These are phyloP conservation scores for Euphorbia lathyris DNA, from an alignment of 345 rosid genomes.

Conservation along the genomic window DNA sequence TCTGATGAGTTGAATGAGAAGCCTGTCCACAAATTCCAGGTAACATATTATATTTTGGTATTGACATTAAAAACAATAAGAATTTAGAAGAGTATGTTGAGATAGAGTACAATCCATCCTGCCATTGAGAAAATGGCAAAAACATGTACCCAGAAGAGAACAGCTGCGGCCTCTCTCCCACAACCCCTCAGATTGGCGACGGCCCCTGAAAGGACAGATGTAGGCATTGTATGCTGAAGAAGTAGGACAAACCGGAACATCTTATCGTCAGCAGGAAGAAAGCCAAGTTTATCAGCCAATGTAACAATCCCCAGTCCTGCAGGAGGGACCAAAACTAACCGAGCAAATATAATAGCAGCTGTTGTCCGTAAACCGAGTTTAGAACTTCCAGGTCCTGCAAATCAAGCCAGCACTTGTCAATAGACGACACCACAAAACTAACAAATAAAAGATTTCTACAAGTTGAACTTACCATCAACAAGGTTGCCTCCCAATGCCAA, in stretches of 20 bases:
- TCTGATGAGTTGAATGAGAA: not conserved
- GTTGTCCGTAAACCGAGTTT: constrained; percentile 92
- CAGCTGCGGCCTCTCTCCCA: constrained; percentile 96
- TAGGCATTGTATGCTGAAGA: constrained; percentile 96
- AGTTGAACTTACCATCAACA: constrained; percentile 68
- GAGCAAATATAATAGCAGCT: constrained; percentile 71
- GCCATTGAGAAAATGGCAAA: constrained; percentile 93
- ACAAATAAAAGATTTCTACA: too few relatives aligned
- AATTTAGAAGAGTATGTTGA: constrained; percentile 68
- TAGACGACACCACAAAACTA: too few relatives aligned
- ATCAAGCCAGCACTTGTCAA: constrained; percentile 14
- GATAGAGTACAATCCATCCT: constrained; percentile 84
- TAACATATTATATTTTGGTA: constrained; percentile 11
- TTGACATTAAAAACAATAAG: not conserved
- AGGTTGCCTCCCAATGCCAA: constrained; percentile 97
- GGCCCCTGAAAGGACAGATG: constrained; percentile 96
- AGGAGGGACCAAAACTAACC: constrained; percentile 85
- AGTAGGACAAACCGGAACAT: constrained; percentile 93
- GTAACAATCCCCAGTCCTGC: constrained; percentile 85
- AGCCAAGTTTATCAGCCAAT: constrained; percentile 96
- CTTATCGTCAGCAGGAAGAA: constrained; percentile 85
- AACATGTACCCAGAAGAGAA: constrained; percentile 96
- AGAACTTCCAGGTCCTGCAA: constrained; percentile 94
- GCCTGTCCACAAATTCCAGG: not conserved
- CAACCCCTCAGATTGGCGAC: constrained; percentile 94